Evolutionary conservation across 805 yeast species (phyloP).

Genomic region (Wickerhamomyces xylosicus): DNA sequence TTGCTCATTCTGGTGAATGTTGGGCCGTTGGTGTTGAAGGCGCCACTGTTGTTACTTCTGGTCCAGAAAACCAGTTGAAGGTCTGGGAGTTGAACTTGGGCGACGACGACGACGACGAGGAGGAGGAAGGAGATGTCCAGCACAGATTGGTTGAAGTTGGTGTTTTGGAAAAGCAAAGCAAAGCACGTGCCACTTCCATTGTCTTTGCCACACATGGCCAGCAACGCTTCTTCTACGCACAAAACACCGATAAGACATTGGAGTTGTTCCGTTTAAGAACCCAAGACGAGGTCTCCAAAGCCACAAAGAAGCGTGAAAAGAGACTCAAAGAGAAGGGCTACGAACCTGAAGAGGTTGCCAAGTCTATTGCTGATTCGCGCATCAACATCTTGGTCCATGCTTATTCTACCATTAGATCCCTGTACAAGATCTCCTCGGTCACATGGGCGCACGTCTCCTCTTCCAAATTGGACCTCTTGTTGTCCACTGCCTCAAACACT

Average conservation of each 20-base stretch:
- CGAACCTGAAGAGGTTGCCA: constrained; percentile 46
- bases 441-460: constrained; percentile 47
- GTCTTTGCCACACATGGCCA: constrained; percentile 35
- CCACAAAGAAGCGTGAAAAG: constrained; percentile 65
- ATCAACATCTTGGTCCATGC: constrained; percentile 56
- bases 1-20: constrained; percentile 89
- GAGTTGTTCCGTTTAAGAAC: constrained; percentile 75
- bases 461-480: constrained; percentile 46
- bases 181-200: constrained; percentile 55
- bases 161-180: constrained; percentile 62
- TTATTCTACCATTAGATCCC: constrained; percentile 55
- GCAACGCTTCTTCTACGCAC: constrained; percentile 44
- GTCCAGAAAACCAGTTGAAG: constrained; percentile 73
- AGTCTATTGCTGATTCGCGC: constrained; percentile 35
- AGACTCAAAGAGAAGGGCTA: constrained; percentile 67
- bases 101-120: constrained; percentile 10
- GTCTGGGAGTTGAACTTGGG: constrained; percentile 67
- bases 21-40: constrained; percentile 61
- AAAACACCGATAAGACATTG: constrained; percentile 70
- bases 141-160: constrained; percentile 53
- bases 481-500: constrained; percentile 64
- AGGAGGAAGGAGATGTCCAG: constrained; percentile 14
- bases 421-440: constrained; percentile 52
- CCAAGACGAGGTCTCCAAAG: constrained; percentile 69
- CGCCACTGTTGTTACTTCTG: constrained; percentile 51